phyloP scores from a whole-genome alignment of 495 filamentous ascomycete species.

The Jackrogersella minutella region DNA sequence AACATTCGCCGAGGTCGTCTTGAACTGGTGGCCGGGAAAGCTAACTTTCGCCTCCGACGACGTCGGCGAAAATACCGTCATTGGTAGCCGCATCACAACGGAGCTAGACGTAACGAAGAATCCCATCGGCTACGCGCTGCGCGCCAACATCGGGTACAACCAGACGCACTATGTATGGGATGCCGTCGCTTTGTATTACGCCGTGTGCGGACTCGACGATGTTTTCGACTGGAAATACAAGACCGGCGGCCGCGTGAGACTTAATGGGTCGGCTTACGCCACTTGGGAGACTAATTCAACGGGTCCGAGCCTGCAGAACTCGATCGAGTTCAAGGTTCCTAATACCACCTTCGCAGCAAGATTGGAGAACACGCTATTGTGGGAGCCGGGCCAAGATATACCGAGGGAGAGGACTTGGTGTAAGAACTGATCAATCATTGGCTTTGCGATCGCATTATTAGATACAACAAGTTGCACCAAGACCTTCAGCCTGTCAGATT shows the following conservation, averaged over 20 bases:
- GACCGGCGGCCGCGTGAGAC: slow-evolving; percentile 28
- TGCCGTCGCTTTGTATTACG: slow-evolving; percentile 61
- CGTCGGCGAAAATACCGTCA: slow-evolving; percentile 37
- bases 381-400: slow-evolving; percentile 34
- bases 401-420: slow-evolving; percentile 24
- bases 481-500: no score
- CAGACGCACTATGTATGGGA: slow-evolving; percentile 73
- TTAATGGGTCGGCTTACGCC: slow-evolving; percentile 35
- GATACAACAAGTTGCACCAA: neutral
- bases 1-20: slow-evolving; percentile 27
- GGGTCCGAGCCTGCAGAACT: slow-evolving; percentile 36
- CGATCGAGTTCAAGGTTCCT: slow-evolving; percentile 35
- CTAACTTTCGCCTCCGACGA: slow-evolving; percentile 42
- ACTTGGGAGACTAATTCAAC: slow-evolving; percentile 34
- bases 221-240: slow-evolving; percentile 43
- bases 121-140: slow-evolving; percentile 38
- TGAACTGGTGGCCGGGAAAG: slow-evolving; percentile 44
- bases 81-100: slow-evolving; percentile 39
- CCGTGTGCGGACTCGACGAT: slow-evolving; percentile 44
- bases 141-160: slow-evolving; percentile 67
- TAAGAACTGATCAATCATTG: slow-evolving; percentile 2
- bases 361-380: slow-evolving; percentile 41
- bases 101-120: slow-evolving; percentile 38
- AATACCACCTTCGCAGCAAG: slow-evolving; percentile 40
- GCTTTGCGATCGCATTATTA: neutral